Evolutionary conservation across 2,329 filamentous ascomycete genomes (phyloP).

Genomic region (Capronia americana): DNA sequence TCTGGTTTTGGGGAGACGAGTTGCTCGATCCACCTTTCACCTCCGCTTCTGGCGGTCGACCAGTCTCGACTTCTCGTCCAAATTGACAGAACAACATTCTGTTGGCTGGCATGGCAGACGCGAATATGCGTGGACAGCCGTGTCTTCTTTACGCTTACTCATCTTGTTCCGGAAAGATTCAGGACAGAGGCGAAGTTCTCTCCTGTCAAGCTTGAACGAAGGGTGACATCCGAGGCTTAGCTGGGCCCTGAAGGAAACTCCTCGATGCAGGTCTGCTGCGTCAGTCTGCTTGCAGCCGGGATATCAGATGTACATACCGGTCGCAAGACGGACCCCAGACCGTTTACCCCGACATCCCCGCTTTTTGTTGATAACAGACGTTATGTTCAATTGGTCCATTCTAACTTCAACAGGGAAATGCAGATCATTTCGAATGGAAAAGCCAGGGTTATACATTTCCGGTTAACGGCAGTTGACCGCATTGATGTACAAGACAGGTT

Average conservation of each 20-base stretch:
- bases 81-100: too few species aligned
- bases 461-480: not conserved
- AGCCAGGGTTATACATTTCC: not conserved
- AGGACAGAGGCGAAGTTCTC: not conserved
- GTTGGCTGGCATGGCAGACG: too few species aligned
- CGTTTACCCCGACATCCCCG: constrained; percentile 1
- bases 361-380: not conserved
- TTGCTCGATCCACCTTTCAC: too few species aligned
- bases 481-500: constrained; percentile 2
- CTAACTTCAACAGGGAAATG: not conserved
- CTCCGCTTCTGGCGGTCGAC: too few species aligned
- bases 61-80: too few species aligned
- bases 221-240: not conserved
- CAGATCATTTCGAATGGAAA: not conserved
- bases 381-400: not conserved
- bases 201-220: not conserved
- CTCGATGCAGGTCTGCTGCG: not conserved
- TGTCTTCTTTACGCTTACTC: too few species aligned
- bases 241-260: not conserved
- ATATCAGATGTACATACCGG: not conserved
- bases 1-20: too few species aligned
- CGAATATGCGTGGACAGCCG: too few species aligned
- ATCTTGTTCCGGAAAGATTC: too few species aligned
- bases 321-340: not conserved
- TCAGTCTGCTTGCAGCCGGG: not conserved